phyloP scores from a whole-genome alignment of 192 early-diverging fungal species.

The Radiomyces spectabilis region DNA sequence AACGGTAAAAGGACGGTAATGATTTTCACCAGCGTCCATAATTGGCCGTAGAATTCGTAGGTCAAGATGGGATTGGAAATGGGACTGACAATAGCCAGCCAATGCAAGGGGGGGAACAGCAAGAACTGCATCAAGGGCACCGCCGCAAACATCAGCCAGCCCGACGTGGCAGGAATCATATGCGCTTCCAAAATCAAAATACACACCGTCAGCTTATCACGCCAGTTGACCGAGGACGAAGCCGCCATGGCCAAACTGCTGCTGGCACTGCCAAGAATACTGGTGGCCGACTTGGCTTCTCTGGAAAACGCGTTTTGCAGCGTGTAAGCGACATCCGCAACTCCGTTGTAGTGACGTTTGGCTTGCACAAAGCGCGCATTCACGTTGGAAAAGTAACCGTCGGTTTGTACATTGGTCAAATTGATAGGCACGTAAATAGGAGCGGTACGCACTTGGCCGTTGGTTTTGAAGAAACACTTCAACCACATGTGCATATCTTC shows the following conservation, averaged over 20 bases:
- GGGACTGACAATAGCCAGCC: slow-evolving; percentile 15
- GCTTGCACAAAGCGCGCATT: slow-evolving; percentile 61
- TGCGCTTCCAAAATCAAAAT: slow-evolving; percentile 44
- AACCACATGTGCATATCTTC: slow-evolving; percentile 84
- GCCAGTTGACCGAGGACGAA: neutral
- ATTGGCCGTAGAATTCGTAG: slow-evolving; percentile 29
- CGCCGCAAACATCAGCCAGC: slow-evolving; percentile 48
- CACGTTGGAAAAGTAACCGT: slow-evolving; percentile 44
- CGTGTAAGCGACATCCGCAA: slow-evolving; percentile 60
- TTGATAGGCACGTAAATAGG: slow-evolving; percentile 70
- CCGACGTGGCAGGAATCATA: slow-evolving; percentile 40
- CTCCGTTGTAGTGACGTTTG: slow-evolving; percentile 66
- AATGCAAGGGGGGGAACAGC: slow-evolving; percentile 24
- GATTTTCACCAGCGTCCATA: slow-evolving; percentile 32
- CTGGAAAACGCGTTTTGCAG: slow-evolving; percentile 33
- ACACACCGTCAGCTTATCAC: slow-evolving; percentile 31
- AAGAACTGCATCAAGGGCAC: slow-evolving; percentile 38
- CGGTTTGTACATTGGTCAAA: slow-evolving; percentile 47
- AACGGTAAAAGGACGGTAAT: slow-evolving; percentile 35
- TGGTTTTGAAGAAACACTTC: slow-evolving; percentile 70
- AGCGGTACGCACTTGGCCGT: slow-evolving; percentile 54
- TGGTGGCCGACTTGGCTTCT: too few relatives aligned
- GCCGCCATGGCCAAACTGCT: neutral
- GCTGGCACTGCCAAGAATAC: too few relatives aligned
- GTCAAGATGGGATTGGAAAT: slow-evolving; percentile 26